Evolutionary conservation across 2,329 filamentous ascomycete species (phyloP).

Genomic region (Sarocladiaceae sp.): DNA sequence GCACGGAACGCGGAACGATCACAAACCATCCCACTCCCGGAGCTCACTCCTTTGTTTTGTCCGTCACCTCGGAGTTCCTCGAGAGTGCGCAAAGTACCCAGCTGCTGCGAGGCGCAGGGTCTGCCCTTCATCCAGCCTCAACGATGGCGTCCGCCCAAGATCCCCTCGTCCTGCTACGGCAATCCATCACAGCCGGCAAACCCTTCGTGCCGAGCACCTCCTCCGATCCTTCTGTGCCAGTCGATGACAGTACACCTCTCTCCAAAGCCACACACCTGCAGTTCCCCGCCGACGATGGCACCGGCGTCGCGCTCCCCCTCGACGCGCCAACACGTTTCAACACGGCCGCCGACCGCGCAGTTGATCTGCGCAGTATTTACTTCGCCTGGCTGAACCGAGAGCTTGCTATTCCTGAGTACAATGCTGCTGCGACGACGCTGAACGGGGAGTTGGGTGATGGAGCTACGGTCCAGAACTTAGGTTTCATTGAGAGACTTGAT

Average conservation of each 20-base stretch:
- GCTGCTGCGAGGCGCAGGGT: background rate
- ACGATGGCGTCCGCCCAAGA: slow-evolving; percentile 64
- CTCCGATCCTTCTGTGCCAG: slow-evolving; percentile 52
- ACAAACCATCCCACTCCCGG: no score
- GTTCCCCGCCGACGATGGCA: slow-evolving; percentile 50
- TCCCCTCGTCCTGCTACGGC: slow-evolving; percentile 77
- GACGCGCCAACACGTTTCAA: slow-evolving; percentile 79
- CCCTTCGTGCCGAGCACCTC: slow-evolving; percentile 71
- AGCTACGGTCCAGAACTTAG: slow-evolving; percentile 77
- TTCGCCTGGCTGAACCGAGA: slow-evolving; percentile 96
- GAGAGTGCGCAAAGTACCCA: no score
- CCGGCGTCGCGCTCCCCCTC: slow-evolving; percentile 62
- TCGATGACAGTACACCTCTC: slow-evolving; percentile 54
- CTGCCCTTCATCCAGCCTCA: slow-evolving; percentile 15
- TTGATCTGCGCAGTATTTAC: slow-evolving; percentile 91
- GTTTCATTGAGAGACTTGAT: slow-evolving; percentile 88
- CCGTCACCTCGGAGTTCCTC: no score
- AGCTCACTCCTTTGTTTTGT: background rate
- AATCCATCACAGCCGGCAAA: slow-evolving; percentile 69
- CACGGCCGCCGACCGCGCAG: slow-evolving; percentile 67
- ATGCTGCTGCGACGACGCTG: slow-evolving; percentile 73
- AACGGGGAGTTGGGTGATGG: slow-evolving; percentile 60
- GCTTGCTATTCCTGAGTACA: slow-evolving; percentile 85
- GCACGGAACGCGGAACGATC: no score
- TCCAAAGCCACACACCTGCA: slow-evolving; percentile 74